phyloP scores from a whole-genome alignment of 2,329 filamentous ascomycete genomes.

The Cercospora zeae-maydis region DNA sequence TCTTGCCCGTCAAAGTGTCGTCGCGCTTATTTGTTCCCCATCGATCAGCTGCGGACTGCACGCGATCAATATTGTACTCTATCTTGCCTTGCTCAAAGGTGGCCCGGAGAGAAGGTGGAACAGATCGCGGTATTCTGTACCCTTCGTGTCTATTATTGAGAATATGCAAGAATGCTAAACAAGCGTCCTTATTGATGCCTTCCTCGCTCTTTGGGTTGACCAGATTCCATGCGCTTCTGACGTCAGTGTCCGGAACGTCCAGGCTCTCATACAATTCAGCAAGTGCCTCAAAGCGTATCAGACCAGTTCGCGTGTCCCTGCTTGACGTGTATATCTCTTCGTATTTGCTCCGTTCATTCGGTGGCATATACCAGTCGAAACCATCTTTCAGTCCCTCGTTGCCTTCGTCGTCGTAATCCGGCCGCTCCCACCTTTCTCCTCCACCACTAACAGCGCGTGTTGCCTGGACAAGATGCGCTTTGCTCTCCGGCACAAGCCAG shows the following conservation, averaged over 20 bases:
- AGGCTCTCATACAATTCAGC: conserved; percentile 80
- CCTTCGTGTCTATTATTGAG: conserved; percentile 94
- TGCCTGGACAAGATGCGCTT: conserved; percentile 84
- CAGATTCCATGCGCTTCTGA: conserved; percentile 92
- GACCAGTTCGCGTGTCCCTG: conserved; percentile 73
- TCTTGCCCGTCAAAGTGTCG: conserved; percentile 77
- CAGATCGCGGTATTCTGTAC: conserved; percentile 84
- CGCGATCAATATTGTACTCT: conserved; percentile 86
- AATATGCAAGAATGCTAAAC: conserved; percentile 91
- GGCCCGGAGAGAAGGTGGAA: conserved; percentile 84
- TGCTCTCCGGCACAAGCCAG: conserved; percentile 95
- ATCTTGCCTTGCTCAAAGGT: conserved; percentile 96
- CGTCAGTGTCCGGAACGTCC: conserved; percentile 70
- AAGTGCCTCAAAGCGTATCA: conserved; percentile 68
- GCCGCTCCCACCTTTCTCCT: conserved; percentile 76
- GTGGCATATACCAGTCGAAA: conserved; percentile 99
- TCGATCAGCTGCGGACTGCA: conserved; percentile 60
- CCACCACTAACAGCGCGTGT: conserved; percentile 73
- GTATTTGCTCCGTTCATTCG: conserved; percentile 85
- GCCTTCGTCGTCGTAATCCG: conserved; percentile 74
- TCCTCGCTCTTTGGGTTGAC: conserved; percentile 84
- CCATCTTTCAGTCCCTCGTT: conserved; percentile 84
- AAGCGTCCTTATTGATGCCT: conserved; percentile 90
- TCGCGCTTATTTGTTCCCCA: conserved; percentile 80
- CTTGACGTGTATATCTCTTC: conserved; percentile 96